Evolutionary conservation across 192 early-diverging fungal genomes (phyloP), one percentile per base, ranked within the genome.

Genomic region (Backusella luteola): DNA sequence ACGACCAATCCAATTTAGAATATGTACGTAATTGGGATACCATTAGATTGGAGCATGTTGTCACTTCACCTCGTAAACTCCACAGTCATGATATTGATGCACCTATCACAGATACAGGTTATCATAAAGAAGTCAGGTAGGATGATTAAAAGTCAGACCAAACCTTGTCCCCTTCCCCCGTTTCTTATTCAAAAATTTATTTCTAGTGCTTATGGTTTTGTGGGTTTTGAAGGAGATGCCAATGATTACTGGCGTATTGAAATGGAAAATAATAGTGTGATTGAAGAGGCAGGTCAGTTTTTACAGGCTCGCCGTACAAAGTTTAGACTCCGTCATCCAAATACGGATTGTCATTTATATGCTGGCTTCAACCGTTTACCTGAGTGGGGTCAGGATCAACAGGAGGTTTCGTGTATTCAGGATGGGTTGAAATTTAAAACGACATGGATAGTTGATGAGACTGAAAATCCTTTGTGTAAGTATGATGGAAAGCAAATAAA

Each of bases 371-470:
- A 89, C 36, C 86, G 90, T 80, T 86, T 99, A 39, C 98, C 98
- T 59, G 91, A 94, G 63, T 99, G 96, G 96, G 98, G 89, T 26
- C 96, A 92, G 82, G 91, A 90, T 34, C 96, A 97, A 82, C 92
- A 94, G 73, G 96, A 99, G 74, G 92, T 98, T 41, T 96, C 95
- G 34, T 96, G 98, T 68, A 97, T 97, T 85, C 95, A 95, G 77
- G 91, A 91, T 41, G 86, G 89, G 38, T 86, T 85, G 63, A 84
- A 90, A 34, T 79, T 87, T 56, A 88, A 90, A 79, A 94, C 93
- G 21, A 73, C 88, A 12, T 99, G 96, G 96, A 89, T 87, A 66
- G 85, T 97, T 71, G 96, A 97, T 38, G 85, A 84, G 29, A 94
- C 85, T 73, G 38, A 78, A 17, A 82, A 92, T 35, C 41, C 63